Evolutionary conservation across 331 rosid species (phyloP), one percentile per base, ranked within the genome.

Genomic region (Malus hybrid): DNA sequence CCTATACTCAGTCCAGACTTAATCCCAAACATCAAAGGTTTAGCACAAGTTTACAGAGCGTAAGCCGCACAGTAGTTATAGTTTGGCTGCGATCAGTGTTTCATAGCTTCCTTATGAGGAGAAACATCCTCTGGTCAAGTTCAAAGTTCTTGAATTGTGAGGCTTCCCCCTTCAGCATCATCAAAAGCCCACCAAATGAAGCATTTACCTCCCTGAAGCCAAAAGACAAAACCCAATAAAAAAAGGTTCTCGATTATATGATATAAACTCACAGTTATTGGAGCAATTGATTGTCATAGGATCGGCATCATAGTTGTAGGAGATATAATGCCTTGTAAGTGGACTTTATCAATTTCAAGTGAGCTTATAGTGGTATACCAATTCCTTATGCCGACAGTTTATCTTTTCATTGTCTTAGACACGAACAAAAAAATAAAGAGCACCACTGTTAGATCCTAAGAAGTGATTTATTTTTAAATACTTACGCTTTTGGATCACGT

Each of bases 91-190:
- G 19, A 32, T n/a, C 46, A 72, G 39, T 52, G 1, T 39, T 65
- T 77, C 79, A 91, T 5, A 89, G 93, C 85, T 89, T 91, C 97
- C 94, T 91, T 32, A 91, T 86, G 64, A 91, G 83, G 77, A 87
- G 88, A 79, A 69, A 91, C 80, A 91, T 66, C 87, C 87, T 87
- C 77, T 91, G 93, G 82, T 91, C 97, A 39, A 91, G 91, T 75
- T 89, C 95, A 77, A 89, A 91, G 82, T 91, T 91, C 88, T 91
- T 91, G 87, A 83, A 91, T 75, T 91, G 93, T 67, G 97, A 91
- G 50, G 90, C 87, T 65, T 89, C 97, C 28, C 97, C 93, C 81
- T 70, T 88, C 83, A 91, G 79, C 88, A 87, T 39, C 97, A 89
- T 91, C 87, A 91, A 85, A 79, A 91, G 97, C 76, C 97, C 97